Conservation (phyloP, 768 basidiomycete species). For the Chalciporus pseudorubinellus region DNA sequence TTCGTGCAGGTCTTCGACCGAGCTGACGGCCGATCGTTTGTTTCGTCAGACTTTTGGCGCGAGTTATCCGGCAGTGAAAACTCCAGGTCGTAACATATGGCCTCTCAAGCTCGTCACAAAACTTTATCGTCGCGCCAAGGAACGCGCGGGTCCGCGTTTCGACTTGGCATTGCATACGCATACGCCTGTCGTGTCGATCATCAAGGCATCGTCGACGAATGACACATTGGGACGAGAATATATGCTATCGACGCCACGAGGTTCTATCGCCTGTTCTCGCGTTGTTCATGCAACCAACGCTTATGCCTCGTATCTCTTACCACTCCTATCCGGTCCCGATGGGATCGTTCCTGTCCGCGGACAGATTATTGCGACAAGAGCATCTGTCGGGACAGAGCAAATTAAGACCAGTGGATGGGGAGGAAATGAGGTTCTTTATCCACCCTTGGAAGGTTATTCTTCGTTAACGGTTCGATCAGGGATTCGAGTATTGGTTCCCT, state of each 20-base stretch:
- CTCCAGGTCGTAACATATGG: conserved; percentile 67
- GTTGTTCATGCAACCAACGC: conserved; percentile 88
- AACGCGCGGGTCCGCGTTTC: conserved; percentile 27
- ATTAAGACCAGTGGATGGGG: conserved; percentile 48
- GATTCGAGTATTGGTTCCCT: conserved; percentile 83
- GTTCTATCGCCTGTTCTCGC: conserved; percentile 53
- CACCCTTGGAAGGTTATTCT: no score
- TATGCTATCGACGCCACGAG: conserved; percentile 55
- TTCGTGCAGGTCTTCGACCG: background rate
- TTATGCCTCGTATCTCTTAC: conserved; percentile 76
- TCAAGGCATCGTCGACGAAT: conserved; percentile 7
- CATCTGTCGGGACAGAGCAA: conserved; percentile 36
- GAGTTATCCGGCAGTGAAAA: conserved; percentile 49
- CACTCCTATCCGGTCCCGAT: conserved; percentile 50
- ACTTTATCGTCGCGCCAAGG: conserved; percentile 48
- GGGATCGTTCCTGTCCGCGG: conserved; percentile 72
- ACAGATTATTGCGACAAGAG: conserved; percentile 55
- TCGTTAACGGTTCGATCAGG: conserved; percentile 22
- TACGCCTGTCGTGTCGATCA: conserved; percentile 61
- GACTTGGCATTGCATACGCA: conserved; percentile 64
- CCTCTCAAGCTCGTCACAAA: conserved; percentile 78
- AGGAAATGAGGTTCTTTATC: conserved; percentile 34
- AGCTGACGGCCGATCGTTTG: background rate
- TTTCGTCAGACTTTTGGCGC: conserved; percentile 32
- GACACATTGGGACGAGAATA: conserved; percentile 1